Base-by-base conservation (phyloP, 2,329 filamentous ascomycete genomes). In the Cordyceps cicadae region DNA sequence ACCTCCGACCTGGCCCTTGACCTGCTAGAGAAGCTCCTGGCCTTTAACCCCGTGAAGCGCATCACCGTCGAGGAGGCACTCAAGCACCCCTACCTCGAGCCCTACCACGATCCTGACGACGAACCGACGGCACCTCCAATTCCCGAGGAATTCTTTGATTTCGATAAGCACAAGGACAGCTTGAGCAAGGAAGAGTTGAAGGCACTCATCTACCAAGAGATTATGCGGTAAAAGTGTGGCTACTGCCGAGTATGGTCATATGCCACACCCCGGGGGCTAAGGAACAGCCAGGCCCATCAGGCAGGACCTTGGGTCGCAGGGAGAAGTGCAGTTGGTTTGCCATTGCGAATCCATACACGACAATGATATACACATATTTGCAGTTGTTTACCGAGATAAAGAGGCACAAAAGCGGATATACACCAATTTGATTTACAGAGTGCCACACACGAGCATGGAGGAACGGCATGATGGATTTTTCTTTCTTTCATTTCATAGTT, bases 111-210 rank as follows among this genome's bases (percentile, higher is more conserved):
- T 74, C 94, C 94, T 7, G 94, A 97, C 72, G 94, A 99, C 72
- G 94, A 99, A 82, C 94, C 94, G 54, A 97, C 91, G 14, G 94
- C 94, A 19, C 90, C 92, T 49, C 92, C 94, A 24, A 99, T 99
- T 70, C 94, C 94, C 24, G 93, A 97, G 75, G 93, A 96, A 74
- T 99, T 99, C 81, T 99, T 99, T 74, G 94, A 99, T 77, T 99
- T 99, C 75, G 94, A 99, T 78, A 97, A 97, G 84, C 96, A 97
- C 82, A 99, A 99, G 86, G 94, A 99, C 75, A 94, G 88, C 70
- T 78, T 99, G 71, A 97, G 89, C 81, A 99, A 99, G 79, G 94
- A 99, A 79, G 92, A 99, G 77, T 77, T 99, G 75, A 97, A 97
- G 82, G 84, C 94, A 71, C 81, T 99, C 73, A 99, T 99, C 76